phyloP scores from a whole-genome alignment of 2,329 filamentous ascomycete genomes.

The Cordyceps cicadae region DNA sequence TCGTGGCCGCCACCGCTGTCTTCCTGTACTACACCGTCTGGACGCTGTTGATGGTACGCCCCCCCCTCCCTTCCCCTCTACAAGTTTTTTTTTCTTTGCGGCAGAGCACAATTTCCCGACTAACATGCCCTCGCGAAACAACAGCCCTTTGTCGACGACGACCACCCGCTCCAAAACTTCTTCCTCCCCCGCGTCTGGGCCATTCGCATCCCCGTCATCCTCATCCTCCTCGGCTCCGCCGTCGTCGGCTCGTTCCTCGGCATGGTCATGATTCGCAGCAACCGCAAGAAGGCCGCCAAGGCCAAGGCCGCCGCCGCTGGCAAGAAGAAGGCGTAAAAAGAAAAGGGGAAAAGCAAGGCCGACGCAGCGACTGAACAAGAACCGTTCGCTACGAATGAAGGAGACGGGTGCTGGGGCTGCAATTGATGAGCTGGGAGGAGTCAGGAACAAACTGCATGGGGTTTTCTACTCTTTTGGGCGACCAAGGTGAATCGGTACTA shows the following conservation, averaged over 20 bases:
- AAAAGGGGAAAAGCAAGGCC: too few relatives aligned
- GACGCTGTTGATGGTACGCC: conserved; percentile 87
- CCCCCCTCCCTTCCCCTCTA: conserved; percentile 7
- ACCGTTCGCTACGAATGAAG: conserved; percentile 11
- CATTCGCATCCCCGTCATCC: conserved; percentile 94
- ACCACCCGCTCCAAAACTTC: conserved; percentile 86
- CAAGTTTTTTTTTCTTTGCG: background rate
- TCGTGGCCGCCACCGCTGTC: conserved; percentile 55
- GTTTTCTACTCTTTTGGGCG: background rate
- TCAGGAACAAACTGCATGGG: background rate
- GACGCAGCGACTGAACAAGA: background rate
- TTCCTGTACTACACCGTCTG: conserved; percentile 91
- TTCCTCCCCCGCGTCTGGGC: conserved; percentile 98
- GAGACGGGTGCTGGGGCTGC: background rate
- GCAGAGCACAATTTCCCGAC: conserved; percentile 2
- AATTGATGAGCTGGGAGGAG: background rate
- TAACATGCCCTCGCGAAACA: conserved; percentile 29
- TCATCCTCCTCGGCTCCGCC: conserved; percentile 82
- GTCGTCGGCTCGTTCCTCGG: conserved; percentile 94
- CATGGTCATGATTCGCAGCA: conserved; percentile 98
- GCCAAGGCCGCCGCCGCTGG: conserved; percentile 65
- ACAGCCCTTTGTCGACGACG: conserved; percentile 87
- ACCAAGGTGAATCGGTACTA: conserved; percentile 8
- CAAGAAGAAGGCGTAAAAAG: conserved; percentile 77
- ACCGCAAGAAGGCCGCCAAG: conserved; percentile 95